Evolutionary conservation across 495 filamentous ascomycete species (phyloP).

Genomic region (Letharia lupina): DNA sequence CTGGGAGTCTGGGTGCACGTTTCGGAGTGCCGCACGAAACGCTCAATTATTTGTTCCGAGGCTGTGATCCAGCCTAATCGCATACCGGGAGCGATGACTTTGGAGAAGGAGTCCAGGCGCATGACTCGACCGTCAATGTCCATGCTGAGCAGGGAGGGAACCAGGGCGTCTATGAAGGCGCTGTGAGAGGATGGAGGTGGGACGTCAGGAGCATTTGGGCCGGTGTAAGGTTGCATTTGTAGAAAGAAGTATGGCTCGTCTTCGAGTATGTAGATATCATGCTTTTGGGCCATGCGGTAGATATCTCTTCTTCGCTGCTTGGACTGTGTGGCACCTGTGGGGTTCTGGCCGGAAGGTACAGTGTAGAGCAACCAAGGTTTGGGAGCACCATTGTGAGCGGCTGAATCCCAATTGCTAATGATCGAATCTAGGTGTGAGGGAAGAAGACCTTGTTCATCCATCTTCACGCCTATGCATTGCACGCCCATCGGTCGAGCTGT

Average conservation of each 20-base stretch:
- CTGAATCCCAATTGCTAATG: conserved; percentile 58
- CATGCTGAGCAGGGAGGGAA: conserved; percentile 54
- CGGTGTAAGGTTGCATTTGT: conserved; percentile 82
- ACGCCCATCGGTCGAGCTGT: conserved; percentile 71
- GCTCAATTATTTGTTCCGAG: conserved; percentile 72
- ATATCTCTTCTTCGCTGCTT: conserved; percentile 55
- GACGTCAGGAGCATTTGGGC: conserved; percentile 39
- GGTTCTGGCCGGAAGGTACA: conserved; percentile 73
- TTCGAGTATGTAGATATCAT: conserved; percentile 82
- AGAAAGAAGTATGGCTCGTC: conserved; percentile 97
- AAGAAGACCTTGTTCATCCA: conserved; percentile 72
- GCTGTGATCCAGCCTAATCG: conserved; percentile 59
- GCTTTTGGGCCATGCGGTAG: conserved; percentile 68
- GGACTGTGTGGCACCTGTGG: conserved; percentile 77
- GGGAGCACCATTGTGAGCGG: conserved; percentile 42
- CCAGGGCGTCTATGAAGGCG: conserved; percentile 52
- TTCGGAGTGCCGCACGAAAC: conserved; percentile 70
- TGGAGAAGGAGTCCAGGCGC: conserved; percentile 62
- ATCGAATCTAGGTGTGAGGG: conserved; percentile 57
- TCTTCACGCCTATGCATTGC: conserved; percentile 58
- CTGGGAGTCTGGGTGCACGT: conserved; percentile 71
- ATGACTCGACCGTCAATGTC: conserved; percentile 60
- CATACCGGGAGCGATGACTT: conserved; percentile 54
- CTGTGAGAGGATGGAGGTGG: conserved; percentile 48
- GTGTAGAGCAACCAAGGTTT: conserved; percentile 77